Evolutionary conservation across 2,329 filamentous ascomycete species (phyloP).

Genomic region (Elsinoe arachidis): DNA sequence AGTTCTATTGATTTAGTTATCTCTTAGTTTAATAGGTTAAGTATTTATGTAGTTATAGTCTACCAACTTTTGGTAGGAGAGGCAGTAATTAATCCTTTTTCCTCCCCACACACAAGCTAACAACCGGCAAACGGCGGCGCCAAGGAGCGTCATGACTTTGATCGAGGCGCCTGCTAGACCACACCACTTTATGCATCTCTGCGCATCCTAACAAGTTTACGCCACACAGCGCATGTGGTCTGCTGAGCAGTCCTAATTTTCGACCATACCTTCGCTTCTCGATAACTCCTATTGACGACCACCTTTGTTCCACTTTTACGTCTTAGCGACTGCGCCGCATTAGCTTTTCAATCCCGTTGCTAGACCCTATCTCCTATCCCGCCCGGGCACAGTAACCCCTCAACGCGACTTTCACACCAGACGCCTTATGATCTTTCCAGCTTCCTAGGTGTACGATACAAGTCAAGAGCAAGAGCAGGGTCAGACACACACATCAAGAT

Average conservation of each 20-base stretch:
- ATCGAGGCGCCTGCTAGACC: neutral
- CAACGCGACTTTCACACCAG: neutral
- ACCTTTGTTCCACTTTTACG: neutral
- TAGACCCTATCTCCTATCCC: constrained; percentile 7
- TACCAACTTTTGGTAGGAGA: too few species aligned
- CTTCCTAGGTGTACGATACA: neutral
- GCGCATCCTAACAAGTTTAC: neutral
- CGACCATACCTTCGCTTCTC: neutral
- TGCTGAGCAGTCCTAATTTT: constrained; percentile 8
- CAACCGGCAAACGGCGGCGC: neutral
- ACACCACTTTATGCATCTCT: constrained; percentile 2
- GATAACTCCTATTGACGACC: neutral
- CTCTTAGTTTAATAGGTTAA: too few species aligned
- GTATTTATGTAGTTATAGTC: too few species aligned
- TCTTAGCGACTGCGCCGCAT: neutral
- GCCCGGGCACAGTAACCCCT: neutral
- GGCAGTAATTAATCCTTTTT: too few species aligned
- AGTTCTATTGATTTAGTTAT: too few species aligned
- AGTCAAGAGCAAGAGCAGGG: neutral
- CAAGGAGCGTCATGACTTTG: constrained; percentile 4
- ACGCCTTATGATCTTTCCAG: neutral
- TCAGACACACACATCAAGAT: constrained; percentile 21
- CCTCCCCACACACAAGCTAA: too few species aligned
- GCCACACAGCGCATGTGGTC: constrained; percentile 13
- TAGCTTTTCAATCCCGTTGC: neutral